Base-by-base conservation (phyloP, 495 filamentous ascomycete species). In the Aspergillus heteromorphus region DNA sequence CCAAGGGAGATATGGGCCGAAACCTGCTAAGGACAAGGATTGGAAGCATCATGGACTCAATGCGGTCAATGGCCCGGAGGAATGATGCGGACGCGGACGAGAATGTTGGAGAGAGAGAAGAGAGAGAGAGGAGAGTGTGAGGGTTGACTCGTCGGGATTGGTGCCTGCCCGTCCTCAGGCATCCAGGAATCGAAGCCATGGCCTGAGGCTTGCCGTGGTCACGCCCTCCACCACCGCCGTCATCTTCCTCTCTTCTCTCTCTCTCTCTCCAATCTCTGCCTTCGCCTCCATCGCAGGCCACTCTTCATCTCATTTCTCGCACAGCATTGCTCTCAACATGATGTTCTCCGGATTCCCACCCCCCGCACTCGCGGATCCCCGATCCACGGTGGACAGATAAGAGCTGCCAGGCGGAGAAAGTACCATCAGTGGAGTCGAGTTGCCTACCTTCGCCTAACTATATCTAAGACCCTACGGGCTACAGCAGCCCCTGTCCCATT, bases 281-380 rank as follows among this genome's bases (percentile, higher is more conserved):
- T 30, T 29, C 23, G 31, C 29, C 27, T 53, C 25, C 38, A n/a
- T n/a, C n/a, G n/a, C n/a, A n/a, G 14, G 30, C 38, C n/a, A 11
- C 34, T 11, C 18, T 16, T 16, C 20, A 10, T 16, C 10, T 17
- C 16, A 14, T 17, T 18, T 45, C 40, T 18, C 30, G 34, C 21
- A 25, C 21, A 16, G 14, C 18, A 13, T 36, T 36, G 9, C 40
- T 29, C 23, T 17, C 19, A 31, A 20, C 21, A 51, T 14, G 30
- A 23, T 47, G 38, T 49, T 53, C 59, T 49, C 55, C 51, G 55
- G 52, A 58, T 58, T 51, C 36, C 14, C 20, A 14, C 47, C 52
- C 47, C 51, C 59, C 59, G 51, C 49, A 53, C 34, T 48, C 16
- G 59, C 48, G 49, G 55, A 62, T 58, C 58, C 25, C 17, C 43